These are phyloP conservation scores for Ceratopteris richardii DNA, from an alignment of 75 land plant genomes.

Conservation along the genomic window DNA sequence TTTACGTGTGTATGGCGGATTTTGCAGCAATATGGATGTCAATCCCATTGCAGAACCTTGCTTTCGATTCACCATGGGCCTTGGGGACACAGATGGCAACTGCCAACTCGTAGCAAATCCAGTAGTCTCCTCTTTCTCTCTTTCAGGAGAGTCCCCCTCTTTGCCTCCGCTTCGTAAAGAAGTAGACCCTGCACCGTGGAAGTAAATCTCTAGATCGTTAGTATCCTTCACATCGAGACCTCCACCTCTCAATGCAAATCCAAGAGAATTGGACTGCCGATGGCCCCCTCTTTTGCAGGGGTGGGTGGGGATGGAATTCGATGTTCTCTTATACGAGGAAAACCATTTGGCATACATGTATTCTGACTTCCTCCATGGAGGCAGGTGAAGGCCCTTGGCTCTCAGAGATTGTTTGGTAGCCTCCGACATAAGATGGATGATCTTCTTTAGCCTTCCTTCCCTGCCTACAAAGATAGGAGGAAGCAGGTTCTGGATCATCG, in stretches of 20 bases:
- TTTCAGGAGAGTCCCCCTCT: background rate
- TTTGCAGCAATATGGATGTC: too few species aligned
- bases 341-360: constrained; percentile 94
- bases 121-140: constrained; percentile 4
- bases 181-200: background rate
- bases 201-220: background rate
- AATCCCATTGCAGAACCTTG: background rate
- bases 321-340: constrained; percentile 45
- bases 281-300: too few species aligned
- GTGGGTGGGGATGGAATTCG: constrained; percentile 10
- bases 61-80: background rate
- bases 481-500: constrained; percentile 44
- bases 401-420: constrained; percentile 70
- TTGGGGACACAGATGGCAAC: constrained; percentile 43
- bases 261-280: background rate
- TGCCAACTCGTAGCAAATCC: constrained; percentile 28
- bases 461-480: constrained; percentile 72
- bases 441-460: constrained; percentile 67
- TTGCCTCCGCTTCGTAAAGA: background rate
- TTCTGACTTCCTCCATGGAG: constrained; percentile 89
- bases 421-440: constrained; percentile 56
- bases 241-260: background rate
- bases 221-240: constrained; percentile 1
- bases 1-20: too few species aligned
- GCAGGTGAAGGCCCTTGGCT: constrained; percentile 75